A percentile compares a stretch with the other conserved stretches of the same genome.
phyloP scores from a whole-genome alignment of 768 basidiomycete genomes.

The Austroboletus festivus region DNA sequence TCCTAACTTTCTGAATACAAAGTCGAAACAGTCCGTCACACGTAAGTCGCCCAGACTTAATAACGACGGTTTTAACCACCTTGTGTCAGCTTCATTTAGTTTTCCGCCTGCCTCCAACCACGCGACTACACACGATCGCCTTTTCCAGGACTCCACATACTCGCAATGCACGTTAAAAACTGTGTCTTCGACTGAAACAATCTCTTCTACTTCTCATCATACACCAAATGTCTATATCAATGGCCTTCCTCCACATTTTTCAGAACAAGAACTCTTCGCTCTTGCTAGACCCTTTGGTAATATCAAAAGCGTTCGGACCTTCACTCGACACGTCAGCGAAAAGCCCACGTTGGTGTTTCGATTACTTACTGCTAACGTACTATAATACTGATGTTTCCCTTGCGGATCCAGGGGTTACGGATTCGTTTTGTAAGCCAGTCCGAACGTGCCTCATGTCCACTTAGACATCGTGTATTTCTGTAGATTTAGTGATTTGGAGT shows the following conservation, averaged over 20 bases:
- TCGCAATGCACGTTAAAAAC: constrained; percentile 11
- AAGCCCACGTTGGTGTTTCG: constrained; percentile 45
- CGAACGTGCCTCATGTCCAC: too few species aligned
- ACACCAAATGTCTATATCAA: constrained; percentile 89
- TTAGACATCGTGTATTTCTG: background rate
- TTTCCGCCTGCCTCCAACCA: constrained; percentile 14
- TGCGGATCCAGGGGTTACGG: constrained; percentile 68
- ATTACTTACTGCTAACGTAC: background rate
- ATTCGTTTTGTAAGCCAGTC: constrained; percentile 63
- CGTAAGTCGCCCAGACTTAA: constrained; percentile 13
- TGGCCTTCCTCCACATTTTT: constrained; percentile 78
- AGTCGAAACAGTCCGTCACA: constrained; percentile 22
- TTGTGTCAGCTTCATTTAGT: constrained; percentile 26
- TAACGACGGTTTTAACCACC: background rate
- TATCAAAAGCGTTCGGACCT: constrained; percentile 76
- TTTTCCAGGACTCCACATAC: constrained; percentile 11
- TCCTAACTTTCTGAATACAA: constrained; percentile 1
- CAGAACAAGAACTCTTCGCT: constrained; percentile 73
- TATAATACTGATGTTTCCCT: constrained; percentile 1
- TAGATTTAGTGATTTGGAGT: constrained; percentile 65
- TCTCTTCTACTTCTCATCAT: constrained; percentile 15
- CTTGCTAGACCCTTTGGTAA: constrained; percentile 70
- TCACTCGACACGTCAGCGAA: constrained; percentile 79
- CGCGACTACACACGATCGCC: constrained; percentile 10
- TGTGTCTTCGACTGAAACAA: constrained; percentile 13